Percentiles rank a stretch among this genome's conserved stretches.
These are phyloP conservation scores for Teratosphaeria viscida DNA, from an alignment of 2,329 filamentous ascomycete species.

Conservation along the genomic window DNA sequence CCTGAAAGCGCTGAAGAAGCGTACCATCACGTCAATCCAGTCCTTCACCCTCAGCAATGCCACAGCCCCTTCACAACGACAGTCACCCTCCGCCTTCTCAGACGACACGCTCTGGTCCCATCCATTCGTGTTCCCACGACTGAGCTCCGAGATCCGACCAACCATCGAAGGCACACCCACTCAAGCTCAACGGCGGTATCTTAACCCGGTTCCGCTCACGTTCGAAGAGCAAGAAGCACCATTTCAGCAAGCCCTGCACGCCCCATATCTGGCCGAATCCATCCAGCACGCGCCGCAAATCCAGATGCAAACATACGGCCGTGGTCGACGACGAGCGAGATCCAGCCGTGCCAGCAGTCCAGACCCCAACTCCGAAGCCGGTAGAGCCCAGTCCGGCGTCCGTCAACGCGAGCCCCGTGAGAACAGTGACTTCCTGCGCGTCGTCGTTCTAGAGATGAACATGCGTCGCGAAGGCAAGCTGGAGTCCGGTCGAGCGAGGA, in stretches of 20 bases:
- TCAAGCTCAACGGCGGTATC: constrained; percentile 48
- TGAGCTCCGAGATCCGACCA: constrained; percentile 52
- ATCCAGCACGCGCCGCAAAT: constrained; percentile 43
- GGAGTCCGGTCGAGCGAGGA: constrained; percentile 46
- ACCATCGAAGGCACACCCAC: constrained; percentile 43
- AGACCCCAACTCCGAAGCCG: constrained; percentile 34
- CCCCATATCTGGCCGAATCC: constrained; percentile 21
- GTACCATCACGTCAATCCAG: constrained; percentile 48
- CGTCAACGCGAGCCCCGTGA: constrained; percentile 53
- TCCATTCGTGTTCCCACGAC: constrained; percentile 45
- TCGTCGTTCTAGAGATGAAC: constrained; percentile 58
- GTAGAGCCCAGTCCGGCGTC: constrained; percentile 26
- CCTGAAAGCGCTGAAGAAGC: constrained; percentile 50
- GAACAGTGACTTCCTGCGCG: constrained; percentile 52
- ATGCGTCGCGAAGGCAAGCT: constrained; percentile 55
- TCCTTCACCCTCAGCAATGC: constrained; percentile 37
- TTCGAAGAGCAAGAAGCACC: constrained; percentile 29
- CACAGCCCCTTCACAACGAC: constrained; percentile 9
- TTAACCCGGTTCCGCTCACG: constrained; percentile 43
- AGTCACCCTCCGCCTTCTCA: constrained; percentile 32
- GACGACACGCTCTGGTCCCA: constrained; percentile 53
- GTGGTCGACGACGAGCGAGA: constrained; percentile 18
- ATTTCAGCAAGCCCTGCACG: constrained; percentile 26
- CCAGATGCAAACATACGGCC: constrained; percentile 52
- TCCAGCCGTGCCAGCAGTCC: constrained; percentile 20